phyloP scores from a whole-genome alignment of 495 filamentous ascomycete genomes.

The Aspergillus olivimuriae region DNA sequence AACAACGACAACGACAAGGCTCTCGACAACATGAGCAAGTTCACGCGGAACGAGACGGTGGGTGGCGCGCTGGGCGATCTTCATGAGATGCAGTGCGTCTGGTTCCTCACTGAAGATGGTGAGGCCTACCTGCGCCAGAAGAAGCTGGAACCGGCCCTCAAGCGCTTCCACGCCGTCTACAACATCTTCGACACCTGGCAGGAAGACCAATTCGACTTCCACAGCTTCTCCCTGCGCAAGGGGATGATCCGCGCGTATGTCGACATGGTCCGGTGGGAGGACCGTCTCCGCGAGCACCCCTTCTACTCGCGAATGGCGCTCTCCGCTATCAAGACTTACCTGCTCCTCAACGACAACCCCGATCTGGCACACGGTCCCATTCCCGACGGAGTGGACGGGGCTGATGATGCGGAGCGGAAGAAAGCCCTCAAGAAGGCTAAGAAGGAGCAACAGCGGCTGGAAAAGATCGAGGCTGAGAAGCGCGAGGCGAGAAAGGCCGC shows the following conservation, averaged over 20 bases:
- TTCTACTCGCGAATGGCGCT: constrained; percentile 87
- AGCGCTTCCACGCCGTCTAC: constrained; percentile 77
- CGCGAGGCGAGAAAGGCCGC: constrained; percentile 53
- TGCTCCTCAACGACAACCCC: constrained; percentile 73
- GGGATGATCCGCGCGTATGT: constrained; percentile 93
- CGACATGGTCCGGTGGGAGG: constrained; percentile 95
- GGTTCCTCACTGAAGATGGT: constrained; percentile 94
- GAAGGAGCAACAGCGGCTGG: constrained; percentile 78
- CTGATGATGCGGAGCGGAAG: constrained; percentile 70
- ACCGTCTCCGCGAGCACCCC: constrained; percentile 81
- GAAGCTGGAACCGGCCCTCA: constrained; percentile 79
- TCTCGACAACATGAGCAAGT: constrained; percentile 84
- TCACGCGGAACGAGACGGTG: constrained; percentile 83
- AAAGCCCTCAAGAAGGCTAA: constrained; percentile 94
- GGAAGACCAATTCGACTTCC: constrained; percentile 98
- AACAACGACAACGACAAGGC: constrained; percentile 85
- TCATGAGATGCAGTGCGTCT: constrained; percentile 97
- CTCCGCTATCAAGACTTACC: constrained; percentile 71
- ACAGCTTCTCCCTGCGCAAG: constrained; percentile 91
- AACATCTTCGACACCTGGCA: constrained; percentile 97
- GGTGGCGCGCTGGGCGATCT: constrained; percentile 88
- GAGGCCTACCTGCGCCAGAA: constrained; percentile 81
- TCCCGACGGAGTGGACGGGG: constrained; percentile 46
- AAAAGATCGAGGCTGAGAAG: constrained; percentile 77
- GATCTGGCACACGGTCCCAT: constrained; percentile 51